Evolutionary conservation across 768 basidiomycete species (phyloP), one percentile per base, ranked within the genome.

Genomic region (Leccinum boreale): DNA sequence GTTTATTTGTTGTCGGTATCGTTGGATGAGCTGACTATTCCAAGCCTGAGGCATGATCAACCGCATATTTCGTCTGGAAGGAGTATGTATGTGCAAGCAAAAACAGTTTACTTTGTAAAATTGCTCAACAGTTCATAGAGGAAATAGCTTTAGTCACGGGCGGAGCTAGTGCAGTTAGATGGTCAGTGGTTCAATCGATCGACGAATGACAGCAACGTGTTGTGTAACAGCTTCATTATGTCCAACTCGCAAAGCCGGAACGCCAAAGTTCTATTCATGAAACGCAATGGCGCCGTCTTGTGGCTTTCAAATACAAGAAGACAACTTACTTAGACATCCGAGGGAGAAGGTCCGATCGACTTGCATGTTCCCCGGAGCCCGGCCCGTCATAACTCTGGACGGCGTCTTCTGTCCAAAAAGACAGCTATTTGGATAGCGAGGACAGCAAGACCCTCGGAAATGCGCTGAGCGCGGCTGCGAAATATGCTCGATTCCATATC

Each of bases 271-370:
- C 69, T 74, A 5, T 87, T 80, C 65, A 75, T 86, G 70, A 78
- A 78, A 52, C 75, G 77, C 14, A 59, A 87, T 39, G 87, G 90
- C 60, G 10, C 29, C 29, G 29, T 11, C 11, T 31, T 12, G 78
- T 85, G 14, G 84, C 78, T 2, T 89, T 89, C 76, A 89, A 90
- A 70, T 89, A 87, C 73, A 86, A 90, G 75, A 88, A 79, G 0
- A 74, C 74, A 3, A 73, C 31, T 31, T 31, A 31, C 31, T 12
- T 31, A 76, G 47, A 83, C 81, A 0, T 65, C 64, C 3, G 79
- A 85, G 19, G 76, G 63, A 69, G 58, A 76, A 78, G 56, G 78
- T n/a, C 80, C 79, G 0, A 76, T 85, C 52, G 74, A 84, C 64
- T 69, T 84, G 72, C 81, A 70, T 60, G 56, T 60, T 45, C 0